Base-by-base conservation (phyloP, 176 grass and related monocot genomes). In the Rhipidocladum racemiflorum region DNA sequence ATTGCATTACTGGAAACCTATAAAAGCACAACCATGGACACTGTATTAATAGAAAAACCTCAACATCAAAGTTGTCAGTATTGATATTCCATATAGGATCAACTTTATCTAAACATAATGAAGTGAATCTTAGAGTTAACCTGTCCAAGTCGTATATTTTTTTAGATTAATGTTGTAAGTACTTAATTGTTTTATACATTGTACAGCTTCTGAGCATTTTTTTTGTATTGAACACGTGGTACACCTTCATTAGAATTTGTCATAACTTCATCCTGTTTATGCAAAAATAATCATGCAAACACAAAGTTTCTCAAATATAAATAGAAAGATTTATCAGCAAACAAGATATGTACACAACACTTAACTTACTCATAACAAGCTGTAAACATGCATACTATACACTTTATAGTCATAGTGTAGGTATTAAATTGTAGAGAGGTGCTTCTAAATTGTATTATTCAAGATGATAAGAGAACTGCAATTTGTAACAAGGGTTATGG, bases 1-100 rank as follows among this genome's bases (percentile, higher is more conserved):
- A 30, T 25, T 46, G 68, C 63, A 79, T 59, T 59, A 68, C 5
- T 9, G 21, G 79, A 77, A 74, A 63, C 80, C 89, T 94, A 72
- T 1, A 81, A 76, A 53, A 67, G 49, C 48, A 88, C 51, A 53
- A 9, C 14, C 54, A 36, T 70, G 57, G 32, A 54, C 16, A 70
- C 35, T 32, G 62, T 61, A 8, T 81, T 78, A 73, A 66, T 57
- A 39, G 12, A 61, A 14, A 85, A 10, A 34, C 14, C 12, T 82
- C 54, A 65, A 48, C 48, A 36, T 11, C 7, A 46, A 55, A 21
- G 42, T 9, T 65, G 8, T 25, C 11, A 43, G 9, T 2, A 54
- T 0, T 9, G 17, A 36, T 65, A 21, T 14, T 56, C 0, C 49
- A 46, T 38, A 25, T 35, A 0, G 2, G 13, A n/a, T 42, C 71